phyloP scores from a whole-genome alignment of 2,329 filamentous ascomycete species.

The Exophiala spinifera region DNA sequence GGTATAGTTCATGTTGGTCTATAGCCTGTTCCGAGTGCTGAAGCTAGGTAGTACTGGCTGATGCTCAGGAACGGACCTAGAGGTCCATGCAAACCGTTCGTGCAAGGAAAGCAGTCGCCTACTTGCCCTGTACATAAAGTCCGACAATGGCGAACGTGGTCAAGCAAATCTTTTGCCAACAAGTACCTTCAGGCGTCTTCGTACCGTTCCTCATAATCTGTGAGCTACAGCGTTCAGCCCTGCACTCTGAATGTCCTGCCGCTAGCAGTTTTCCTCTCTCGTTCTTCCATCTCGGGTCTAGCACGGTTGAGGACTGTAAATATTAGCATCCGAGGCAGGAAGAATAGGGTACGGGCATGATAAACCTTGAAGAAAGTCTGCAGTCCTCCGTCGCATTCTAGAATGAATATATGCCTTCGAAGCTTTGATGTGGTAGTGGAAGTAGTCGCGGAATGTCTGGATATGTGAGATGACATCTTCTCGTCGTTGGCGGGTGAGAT shows the following conservation, averaged over 20 bases:
- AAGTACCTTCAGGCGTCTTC: too few species aligned
- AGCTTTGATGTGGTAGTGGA: slow-evolving; percentile 99
- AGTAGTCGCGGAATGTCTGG: slow-evolving; percentile 99
- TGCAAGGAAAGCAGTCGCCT: too few species aligned
- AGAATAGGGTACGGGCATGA: slow-evolving; percentile 4
- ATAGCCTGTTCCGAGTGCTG: too few species aligned
- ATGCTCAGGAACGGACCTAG: too few species aligned
- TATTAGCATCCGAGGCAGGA: slow-evolving; percentile 27
- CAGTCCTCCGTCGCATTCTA: slow-evolving; percentile 93
- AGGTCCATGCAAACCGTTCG: too few species aligned
- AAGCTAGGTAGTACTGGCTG: too few species aligned
- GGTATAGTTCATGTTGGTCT: too few species aligned
- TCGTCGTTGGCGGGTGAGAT: slow-evolving; percentile 85
- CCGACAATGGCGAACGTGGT: too few species aligned
- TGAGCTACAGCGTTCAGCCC: slow-evolving; percentile 12
- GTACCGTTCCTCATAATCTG: neutral
- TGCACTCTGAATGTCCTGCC: slow-evolving; percentile 82
- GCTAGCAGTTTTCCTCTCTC: slow-evolving; percentile 96
- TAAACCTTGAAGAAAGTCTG: slow-evolving; percentile 94
- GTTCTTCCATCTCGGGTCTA: slow-evolving; percentile 91
- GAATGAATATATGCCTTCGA: slow-evolving; percentile 99
- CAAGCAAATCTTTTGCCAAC: too few species aligned
- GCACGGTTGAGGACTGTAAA: slow-evolving; percentile 84
- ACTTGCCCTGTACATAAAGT: too few species aligned
- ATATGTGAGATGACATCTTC: slow-evolving; percentile 97